A percentile compares a stretch with the other conserved stretches of the same genome.
phyloP scores from a whole-genome alignment of 257 asterid species.

The Gentiana dahurica region DNA sequence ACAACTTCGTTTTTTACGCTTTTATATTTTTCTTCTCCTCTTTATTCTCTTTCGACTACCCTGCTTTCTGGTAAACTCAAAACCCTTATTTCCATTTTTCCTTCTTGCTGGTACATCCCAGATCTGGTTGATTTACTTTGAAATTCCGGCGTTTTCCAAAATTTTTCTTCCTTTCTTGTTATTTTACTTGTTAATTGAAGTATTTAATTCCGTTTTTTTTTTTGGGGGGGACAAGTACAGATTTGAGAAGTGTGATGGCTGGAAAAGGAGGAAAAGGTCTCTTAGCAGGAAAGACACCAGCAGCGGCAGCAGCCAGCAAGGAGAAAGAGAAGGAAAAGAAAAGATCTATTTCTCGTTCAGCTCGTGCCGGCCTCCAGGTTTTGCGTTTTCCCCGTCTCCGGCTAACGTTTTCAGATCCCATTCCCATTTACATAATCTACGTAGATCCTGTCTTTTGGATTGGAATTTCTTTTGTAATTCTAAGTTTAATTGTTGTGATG shows the following conservation, averaged over 20 bases:
- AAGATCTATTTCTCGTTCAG: conserved; percentile 69
- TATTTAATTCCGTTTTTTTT: neutral
- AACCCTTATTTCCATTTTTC: neutral
- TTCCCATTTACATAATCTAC: too few relatives aligned
- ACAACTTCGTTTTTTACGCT: neutral
- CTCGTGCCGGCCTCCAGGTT: conserved; percentile 97
- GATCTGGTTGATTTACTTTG: neutral
- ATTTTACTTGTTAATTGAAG: neutral
- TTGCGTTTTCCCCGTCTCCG: neutral
- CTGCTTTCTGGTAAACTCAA: conserved; percentile 3
- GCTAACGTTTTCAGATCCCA: neutral
- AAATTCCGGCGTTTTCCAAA: neutral
- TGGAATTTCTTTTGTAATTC: too few relatives aligned
- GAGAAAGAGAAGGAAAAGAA: conserved; percentile 86
- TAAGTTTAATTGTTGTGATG: neutral
- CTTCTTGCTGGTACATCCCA: neutral
- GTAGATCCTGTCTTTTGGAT: too few relatives aligned
- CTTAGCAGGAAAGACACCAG: conserved; percentile 88
- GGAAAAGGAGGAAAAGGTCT: conserved; percentile 99
- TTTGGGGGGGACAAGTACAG: neutral
- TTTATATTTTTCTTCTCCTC: neutral
- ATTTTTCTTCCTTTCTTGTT: neutral
- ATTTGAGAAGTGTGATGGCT: conserved; percentile 40
- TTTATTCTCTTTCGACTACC: neutral
- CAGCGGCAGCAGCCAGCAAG: conserved; percentile 60